Evolutionary conservation across 2,329 filamentous ascomycete genomes (phyloP).

Genomic region (Stachybotrys echinatus): DNA sequence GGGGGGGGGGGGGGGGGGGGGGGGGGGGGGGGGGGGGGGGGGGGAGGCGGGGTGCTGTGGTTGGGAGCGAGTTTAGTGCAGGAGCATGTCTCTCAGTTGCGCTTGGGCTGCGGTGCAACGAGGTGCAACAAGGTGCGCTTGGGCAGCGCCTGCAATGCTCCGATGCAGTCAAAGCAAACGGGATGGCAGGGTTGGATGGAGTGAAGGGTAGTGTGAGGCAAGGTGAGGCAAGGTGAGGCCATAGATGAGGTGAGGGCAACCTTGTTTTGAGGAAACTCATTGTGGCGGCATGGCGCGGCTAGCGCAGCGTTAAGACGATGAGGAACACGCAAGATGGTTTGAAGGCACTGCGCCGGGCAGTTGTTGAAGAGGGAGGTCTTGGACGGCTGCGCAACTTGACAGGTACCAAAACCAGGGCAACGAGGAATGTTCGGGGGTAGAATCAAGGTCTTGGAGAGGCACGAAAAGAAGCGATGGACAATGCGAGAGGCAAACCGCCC

Average conservation of each 20-base stretch:
- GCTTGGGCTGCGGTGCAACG: neutral
- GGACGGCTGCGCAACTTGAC: slow-evolving; percentile 9
- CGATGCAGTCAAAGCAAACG: neutral
- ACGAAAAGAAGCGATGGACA: neutral
- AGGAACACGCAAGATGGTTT: slow-evolving; percentile 4
- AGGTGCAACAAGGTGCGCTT: neutral
- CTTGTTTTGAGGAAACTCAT: slow-evolving; percentile 41
- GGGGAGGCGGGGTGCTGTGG: too few relatives aligned
- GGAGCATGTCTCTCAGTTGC: neutral
- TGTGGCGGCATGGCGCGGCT: slow-evolving; percentile 31
- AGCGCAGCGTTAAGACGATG: slow-evolving; percentile 10
- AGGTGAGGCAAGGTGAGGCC: slow-evolving; percentile 10
- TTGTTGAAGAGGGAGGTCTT: slow-evolving; percentile 11
- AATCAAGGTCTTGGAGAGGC: neutral
- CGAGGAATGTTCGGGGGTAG: neutral
- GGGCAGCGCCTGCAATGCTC: neutral
- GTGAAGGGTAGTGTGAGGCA: neutral
- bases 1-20: too few relatives aligned
- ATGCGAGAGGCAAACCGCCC: neutral
- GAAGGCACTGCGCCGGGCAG: slow-evolving; percentile 6
- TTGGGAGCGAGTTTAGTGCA: too few relatives aligned
- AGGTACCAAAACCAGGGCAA: too few relatives aligned
- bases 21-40: too few relatives aligned
- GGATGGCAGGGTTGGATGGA: neutral
- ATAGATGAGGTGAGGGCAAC: slow-evolving; percentile 21